Conservation (phyloP, 495 filamentous ascomycete genomes). For the Xylaria cubensis region DNA sequence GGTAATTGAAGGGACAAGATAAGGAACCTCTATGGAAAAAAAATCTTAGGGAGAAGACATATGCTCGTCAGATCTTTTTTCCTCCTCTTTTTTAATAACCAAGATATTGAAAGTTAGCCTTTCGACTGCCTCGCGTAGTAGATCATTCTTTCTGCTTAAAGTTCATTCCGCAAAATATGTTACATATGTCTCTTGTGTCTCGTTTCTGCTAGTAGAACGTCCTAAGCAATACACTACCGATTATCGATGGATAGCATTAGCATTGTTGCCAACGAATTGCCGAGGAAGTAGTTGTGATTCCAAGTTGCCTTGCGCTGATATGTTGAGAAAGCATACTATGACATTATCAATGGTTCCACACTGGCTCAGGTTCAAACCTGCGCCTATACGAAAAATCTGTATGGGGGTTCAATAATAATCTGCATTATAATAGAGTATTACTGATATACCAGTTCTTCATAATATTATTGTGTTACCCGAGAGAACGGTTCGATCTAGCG, state of each 20-base stretch:
- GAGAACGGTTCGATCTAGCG: slow-evolving; percentile 1
- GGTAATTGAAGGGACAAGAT: no score
- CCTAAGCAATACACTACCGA: no score
- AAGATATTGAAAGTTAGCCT: no score
- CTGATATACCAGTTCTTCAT: not conserved
- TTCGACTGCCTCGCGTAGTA: not conserved
- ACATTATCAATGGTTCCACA: no score
- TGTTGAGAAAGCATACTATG: no score
- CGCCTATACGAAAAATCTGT: not conserved
- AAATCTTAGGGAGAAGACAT: not conserved
- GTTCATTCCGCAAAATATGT: not conserved
- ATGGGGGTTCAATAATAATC: not conserved
- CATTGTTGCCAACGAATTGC: no score
- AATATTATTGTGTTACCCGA: slow-evolving; percentile 1
- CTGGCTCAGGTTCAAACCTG: not conserved
- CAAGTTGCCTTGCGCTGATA: no score
- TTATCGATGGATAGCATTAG: no score
- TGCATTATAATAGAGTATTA: not conserved
- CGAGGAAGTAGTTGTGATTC: no score
- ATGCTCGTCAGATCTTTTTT: not conserved
- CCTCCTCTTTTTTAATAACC: no score
- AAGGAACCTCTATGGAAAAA: not conserved
- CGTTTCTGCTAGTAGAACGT: no score
- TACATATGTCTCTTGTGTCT: not conserved
- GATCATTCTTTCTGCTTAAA: not conserved